A percentile compares a stretch with the other conserved stretches of the same genome.
Conservation (phyloP, 192 early-diverging fungal species). For the Globomyces pollinis-pini region DNA sequence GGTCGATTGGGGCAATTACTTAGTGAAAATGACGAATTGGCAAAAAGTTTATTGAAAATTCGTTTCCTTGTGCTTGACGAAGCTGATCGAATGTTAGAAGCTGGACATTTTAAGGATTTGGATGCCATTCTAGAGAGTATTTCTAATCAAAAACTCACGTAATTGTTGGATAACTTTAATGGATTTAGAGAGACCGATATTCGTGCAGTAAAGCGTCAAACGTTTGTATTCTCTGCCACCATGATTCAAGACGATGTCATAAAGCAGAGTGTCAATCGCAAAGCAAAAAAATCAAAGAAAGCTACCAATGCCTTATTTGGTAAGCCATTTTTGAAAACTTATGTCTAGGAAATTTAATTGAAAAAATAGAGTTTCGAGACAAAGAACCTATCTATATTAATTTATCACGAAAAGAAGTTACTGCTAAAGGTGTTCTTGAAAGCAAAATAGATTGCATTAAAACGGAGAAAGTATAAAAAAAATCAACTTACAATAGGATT, state of each 20-base stretch:
- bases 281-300: slow-evolving; percentile 13
- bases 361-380: slow-evolving; percentile 69
- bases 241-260: slow-evolving; percentile 27
- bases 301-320: slow-evolving; percentile 3
- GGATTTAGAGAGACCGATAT: neutral
- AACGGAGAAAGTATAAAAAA: slow-evolving; percentile 81
- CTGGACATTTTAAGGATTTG: slow-evolving; percentile 84
- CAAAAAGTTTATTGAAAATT: slow-evolving; percentile 48
- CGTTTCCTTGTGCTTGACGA: slow-evolving; percentile 87
- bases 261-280: slow-evolving; percentile 12
- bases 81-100: slow-evolving; percentile 89
- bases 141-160: slow-evolving; percentile 1
- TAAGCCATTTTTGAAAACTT: neutral
- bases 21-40: slow-evolving; percentile 46
- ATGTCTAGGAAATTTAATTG: slow-evolving; percentile 57
- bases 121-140: slow-evolving; percentile 55
- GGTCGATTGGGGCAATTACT: slow-evolving; percentile 69
- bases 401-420: slow-evolving; percentile 54
- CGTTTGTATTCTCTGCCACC: slow-evolving; percentile 92
- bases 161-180: too few relatives aligned
- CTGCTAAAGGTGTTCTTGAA: slow-evolving; percentile 67
- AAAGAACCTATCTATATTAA: slow-evolving; percentile 69
- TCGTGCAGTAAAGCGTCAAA: slow-evolving; percentile 53
- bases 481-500: slow-evolving; percentile 15
- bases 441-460: slow-evolving; percentile 77